Base-by-base conservation (phyloP, 2,329 filamentous ascomycete genomes). In the Sclerotinia nivalis region DNA sequence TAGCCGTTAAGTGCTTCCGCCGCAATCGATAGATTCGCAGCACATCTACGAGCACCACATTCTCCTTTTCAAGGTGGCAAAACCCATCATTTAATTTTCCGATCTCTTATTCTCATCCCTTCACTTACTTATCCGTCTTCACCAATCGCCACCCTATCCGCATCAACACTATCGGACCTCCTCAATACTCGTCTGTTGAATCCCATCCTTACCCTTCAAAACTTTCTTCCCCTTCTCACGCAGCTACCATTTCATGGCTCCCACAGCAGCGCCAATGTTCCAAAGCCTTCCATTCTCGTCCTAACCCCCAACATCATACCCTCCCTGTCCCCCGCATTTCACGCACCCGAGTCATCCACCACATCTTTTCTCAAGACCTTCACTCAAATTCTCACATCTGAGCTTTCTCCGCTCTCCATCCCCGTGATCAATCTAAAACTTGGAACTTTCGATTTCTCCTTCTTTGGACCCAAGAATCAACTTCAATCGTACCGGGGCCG, bases 141-240 rank as follows among this genome's bases (percentile, higher is more conserved):
- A 5, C 91, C 93, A 28, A 91, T 98, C 72, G 93, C 93, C 72
- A 94, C 93, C 5, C 90, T 97, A 71, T 89, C 92, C 9, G 89
- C 93, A 0, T 92, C 92, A 43, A 90, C 88, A 76, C 96, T 97
- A 83, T 92, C 93, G 73, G 93, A 97, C 78, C 90, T 93, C 47
- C 89, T 98, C 79, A 97, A 97, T 80, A 95, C 93, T 22, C 94
- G 97, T 77, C 87, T 99, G 18, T 86, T 98, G 68, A 91, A 93
- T 70, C 95, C 95, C 1, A 93, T 98, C 74, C 87, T 97, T 66
- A 93, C 92, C 7, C 90, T 94, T 52, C 94, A 97, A 81, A 87
- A 92, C 67, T 96, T 98, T 82, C 85, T 98, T n/a, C 91, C 91
- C 0, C 87, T 94, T 43, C 85, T 94, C 66, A 91, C 87, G 4